Conservation (phyloP, 495 filamentous ascomycete species). For the Zalerion maritima region DNA sequence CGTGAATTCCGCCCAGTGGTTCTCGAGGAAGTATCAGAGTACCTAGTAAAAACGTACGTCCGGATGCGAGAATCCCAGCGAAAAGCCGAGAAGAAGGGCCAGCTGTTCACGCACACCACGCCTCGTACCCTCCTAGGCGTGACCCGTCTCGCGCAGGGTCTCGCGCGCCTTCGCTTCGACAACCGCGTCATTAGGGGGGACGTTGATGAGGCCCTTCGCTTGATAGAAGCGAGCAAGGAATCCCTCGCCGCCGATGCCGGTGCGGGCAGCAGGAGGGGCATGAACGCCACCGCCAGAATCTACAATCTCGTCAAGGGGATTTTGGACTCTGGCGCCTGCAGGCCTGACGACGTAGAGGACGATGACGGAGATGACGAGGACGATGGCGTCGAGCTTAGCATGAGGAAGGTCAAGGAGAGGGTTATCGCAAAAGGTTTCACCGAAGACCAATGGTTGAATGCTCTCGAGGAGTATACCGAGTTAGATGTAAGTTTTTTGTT, state of each 20-base stretch:
- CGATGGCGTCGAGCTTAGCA: slow-evolving; percentile 56
- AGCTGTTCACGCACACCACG: slow-evolving; percentile 84
- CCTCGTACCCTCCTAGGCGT: slow-evolving; percentile 87
- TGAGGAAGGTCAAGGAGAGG: slow-evolving; percentile 73
- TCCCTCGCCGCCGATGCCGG: slow-evolving; percentile 51
- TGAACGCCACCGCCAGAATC: slow-evolving; percentile 77
- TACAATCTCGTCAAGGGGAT: slow-evolving; percentile 83
- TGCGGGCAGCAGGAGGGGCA: slow-evolving; percentile 41
- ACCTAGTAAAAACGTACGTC: slow-evolving; percentile 93
- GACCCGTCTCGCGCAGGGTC: slow-evolving; percentile 81
- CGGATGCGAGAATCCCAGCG: slow-evolving; percentile 78
- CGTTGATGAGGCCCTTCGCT: slow-evolving; percentile 83
- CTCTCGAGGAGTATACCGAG: slow-evolving; percentile 77
- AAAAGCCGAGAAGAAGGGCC: slow-evolving; percentile 71
- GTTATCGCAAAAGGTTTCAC: slow-evolving; percentile 96
- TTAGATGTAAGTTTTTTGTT: slow-evolving; percentile 57
- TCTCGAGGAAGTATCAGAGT: slow-evolving; percentile 72
- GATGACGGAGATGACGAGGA: slow-evolving; percentile 34
- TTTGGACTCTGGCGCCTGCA: slow-evolving; percentile 56
- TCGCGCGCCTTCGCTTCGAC: slow-evolving; percentile 85
- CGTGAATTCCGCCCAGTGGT: slow-evolving; percentile 77
- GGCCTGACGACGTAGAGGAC: slow-evolving; percentile 57
- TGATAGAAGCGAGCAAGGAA: slow-evolving; percentile 85
- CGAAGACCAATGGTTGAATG: slow-evolving; percentile 71
- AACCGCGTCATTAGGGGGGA: slow-evolving; percentile 75